Base-by-base conservation (phyloP, 2,329 filamentous ascomycete genomes). In the Fusarium nanum region DNA sequence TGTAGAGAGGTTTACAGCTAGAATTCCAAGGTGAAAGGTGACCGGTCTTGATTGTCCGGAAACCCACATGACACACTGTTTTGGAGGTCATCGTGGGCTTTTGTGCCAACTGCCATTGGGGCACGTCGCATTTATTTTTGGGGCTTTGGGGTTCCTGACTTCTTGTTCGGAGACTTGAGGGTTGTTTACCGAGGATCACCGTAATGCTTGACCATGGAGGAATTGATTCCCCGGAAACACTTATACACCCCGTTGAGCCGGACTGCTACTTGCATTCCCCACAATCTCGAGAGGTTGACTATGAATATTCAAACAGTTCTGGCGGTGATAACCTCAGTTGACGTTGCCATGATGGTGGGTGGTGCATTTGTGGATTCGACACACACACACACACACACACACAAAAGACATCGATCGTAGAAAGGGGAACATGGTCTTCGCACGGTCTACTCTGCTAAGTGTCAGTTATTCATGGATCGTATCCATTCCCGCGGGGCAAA, bases 121-220 rank as follows among this genome's bases (percentile, higher is more conserved):
- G 68, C 64, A 71, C 53, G 41, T 49, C 30, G 25, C 25, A 37
- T 60, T 61, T 55, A 59, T 71, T 66, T 71, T 55, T 65, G 68
- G 68, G 60, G 62, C 22, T 67, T 67, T 48, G 68, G 60, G 64
- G 34, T 37, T 37, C 18, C 18, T 37, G 34, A n/a, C 18, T 64
- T 41, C 27, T 50, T 28, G 48, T 50, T 69, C 67, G 62, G 67
- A 60, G 67, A 69, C 55, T 59, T 53, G 62, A 71, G 59, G 64
- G 49, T 45, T 68, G 54, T 69, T 71, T 71, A 64, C 69, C 69
- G 69, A 71, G 69, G 69, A 71, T 72, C 65, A 55, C 50, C 23
- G 27, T 34, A 50, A 47, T 63, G 53, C 56, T 59, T 70, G 67
- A 47, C 52, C 59, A 34, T 64, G 56, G 62, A 58, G 45, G 63